Percentiles rank a stretch among this genome's conserved stretches.
phyloP scores from a whole-genome alignment of 306 rosid species.

The Acacia confusa region DNA sequence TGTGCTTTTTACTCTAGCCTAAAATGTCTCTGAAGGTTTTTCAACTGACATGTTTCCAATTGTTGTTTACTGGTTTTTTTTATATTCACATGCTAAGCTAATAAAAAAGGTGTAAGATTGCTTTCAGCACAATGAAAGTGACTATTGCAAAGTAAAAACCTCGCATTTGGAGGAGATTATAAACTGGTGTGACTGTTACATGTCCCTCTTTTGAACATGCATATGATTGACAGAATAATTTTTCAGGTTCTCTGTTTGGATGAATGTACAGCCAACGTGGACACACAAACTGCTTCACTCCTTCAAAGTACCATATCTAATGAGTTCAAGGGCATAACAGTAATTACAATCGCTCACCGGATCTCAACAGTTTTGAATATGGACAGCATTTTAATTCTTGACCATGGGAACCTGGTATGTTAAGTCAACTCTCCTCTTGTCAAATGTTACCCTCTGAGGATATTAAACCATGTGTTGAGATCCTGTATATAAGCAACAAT shows the following conservation, averaged over 20 bases:
- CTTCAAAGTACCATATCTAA: constrained; percentile 74
- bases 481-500: too few species aligned
- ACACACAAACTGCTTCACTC: constrained; percentile 78
- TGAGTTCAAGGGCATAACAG: constrained; percentile 82
- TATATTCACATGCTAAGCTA: not conserved
- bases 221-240: constrained; percentile 1
- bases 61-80: not conserved
- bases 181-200: not conserved
- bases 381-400: constrained; percentile 81
- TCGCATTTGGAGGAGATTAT: not conserved
- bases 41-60: not conserved
- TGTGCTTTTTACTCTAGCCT: not conserved
- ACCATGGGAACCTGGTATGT: constrained; percentile 81
- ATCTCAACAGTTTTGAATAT: constrained; percentile 80
- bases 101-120: not conserved
- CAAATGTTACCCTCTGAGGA: not conserved
- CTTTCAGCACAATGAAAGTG: not conserved
- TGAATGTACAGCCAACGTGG: constrained; percentile 93
- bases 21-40: not conserved
- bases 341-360: constrained; percentile 91
- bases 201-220: not conserved
- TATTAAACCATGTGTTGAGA: not conserved
- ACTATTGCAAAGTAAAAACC: not conserved
- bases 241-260: constrained; percentile 93
- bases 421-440: constrained; percentile 17